Conservation (phyloP, 2,329 filamentous ascomycete genomes). For the Cladosporium sp. region DNA sequence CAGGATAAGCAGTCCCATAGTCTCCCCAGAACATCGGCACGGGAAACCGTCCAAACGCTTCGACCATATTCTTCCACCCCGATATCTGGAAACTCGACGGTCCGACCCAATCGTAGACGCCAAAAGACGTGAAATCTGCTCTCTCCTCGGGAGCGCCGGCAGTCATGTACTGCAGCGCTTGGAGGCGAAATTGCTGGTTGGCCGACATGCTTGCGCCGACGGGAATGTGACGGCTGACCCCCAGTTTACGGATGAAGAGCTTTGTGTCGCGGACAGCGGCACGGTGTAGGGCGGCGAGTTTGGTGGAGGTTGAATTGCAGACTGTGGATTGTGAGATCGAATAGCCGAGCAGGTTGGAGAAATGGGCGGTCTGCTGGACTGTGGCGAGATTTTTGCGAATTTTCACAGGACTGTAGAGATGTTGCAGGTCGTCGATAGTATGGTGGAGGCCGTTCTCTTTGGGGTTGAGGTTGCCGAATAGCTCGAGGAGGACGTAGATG, state of each 20-base stretch:
- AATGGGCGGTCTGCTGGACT: constrained; percentile 17
- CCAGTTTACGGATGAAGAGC: constrained; percentile 14
- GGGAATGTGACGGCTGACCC: constrained; percentile 11
- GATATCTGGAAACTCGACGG: constrained; percentile 18
- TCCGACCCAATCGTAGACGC: constrained; percentile 16
- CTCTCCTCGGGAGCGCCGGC: constrained; percentile 14
- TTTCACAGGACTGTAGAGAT: constrained; percentile 11
- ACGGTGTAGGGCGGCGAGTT: constrained; percentile 18
- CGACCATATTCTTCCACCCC: constrained; percentile 18
- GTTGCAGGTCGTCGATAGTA: constrained; percentile 8
- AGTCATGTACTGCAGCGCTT: constrained; percentile 17
- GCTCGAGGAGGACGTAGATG: constrained; percentile 20
- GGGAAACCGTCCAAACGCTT: not conserved
- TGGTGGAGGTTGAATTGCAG: not conserved
- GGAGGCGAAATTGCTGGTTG: not conserved
- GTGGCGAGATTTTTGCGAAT: constrained; percentile 13
- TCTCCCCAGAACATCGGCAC: constrained; percentile 19
- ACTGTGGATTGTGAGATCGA: constrained; percentile 10
- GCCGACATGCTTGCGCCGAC: constrained; percentile 14
- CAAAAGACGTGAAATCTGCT: constrained; percentile 16
- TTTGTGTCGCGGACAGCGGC: constrained; percentile 19
- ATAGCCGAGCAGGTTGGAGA: constrained; percentile 20
- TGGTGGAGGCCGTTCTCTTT: no score
- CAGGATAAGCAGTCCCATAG: constrained; percentile 16
- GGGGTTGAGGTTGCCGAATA: constrained; percentile 13